A percentile compares a stretch with the other conserved stretches of the same genome.
These are phyloP conservation scores for Cadophora sp. DNA, from an alignment of 2,329 filamentous ascomycete species.

Conservation along the genomic window DNA sequence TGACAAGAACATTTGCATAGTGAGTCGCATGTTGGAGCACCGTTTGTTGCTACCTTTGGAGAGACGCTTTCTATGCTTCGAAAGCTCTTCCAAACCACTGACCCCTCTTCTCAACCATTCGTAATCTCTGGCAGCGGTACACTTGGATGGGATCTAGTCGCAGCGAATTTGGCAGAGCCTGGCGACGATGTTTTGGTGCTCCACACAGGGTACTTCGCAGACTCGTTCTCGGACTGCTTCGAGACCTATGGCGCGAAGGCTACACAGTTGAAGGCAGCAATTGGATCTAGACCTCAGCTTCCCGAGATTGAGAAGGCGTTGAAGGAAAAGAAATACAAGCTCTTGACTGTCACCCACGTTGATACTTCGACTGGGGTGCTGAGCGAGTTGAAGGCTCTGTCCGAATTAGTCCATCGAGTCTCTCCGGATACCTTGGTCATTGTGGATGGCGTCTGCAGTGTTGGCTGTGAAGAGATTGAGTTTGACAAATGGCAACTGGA, in stretches of 20 bases:
- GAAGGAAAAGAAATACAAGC: slow-evolving; percentile 90
- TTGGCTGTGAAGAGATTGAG: slow-evolving; percentile 92
- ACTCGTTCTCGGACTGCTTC: slow-evolving; percentile 92
- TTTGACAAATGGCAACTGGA: slow-evolving; percentile 97
- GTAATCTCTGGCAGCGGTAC: slow-evolving; percentile 94
- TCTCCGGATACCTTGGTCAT: slow-evolving; percentile 91
- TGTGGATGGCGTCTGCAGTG: slow-evolving; percentile 96
- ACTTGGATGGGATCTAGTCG: slow-evolving; percentile 94
- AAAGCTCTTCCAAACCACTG: slow-evolving; percentile 91
- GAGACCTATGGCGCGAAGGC: slow-evolving; percentile 88
- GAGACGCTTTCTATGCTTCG: slow-evolving; percentile 88
- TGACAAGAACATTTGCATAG: slow-evolving; percentile 53
- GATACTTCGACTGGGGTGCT: slow-evolving; percentile 97
- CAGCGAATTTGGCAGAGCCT: slow-evolving; percentile 89
- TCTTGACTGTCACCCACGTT: slow-evolving; percentile 94
- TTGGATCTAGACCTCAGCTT: slow-evolving; percentile 86
- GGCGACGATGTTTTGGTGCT: slow-evolving; percentile 92
- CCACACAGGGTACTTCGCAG: slow-evolving; percentile 96
- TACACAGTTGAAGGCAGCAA: slow-evolving; percentile 86
- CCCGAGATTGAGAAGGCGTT: slow-evolving; percentile 88
- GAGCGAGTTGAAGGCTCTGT: slow-evolving; percentile 84
- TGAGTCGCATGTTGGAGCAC: slow-evolving; percentile 90
- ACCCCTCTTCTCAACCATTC: slow-evolving; percentile 85
- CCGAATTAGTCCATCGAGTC: slow-evolving; percentile 82
- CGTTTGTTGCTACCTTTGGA: slow-evolving; percentile 89